A percentile compares a stretch with the other conserved stretches of the same genome.
phyloP scores from a whole-genome alignment of 2,329 filamentous ascomycete species.

The Bipolaris oryzae region DNA sequence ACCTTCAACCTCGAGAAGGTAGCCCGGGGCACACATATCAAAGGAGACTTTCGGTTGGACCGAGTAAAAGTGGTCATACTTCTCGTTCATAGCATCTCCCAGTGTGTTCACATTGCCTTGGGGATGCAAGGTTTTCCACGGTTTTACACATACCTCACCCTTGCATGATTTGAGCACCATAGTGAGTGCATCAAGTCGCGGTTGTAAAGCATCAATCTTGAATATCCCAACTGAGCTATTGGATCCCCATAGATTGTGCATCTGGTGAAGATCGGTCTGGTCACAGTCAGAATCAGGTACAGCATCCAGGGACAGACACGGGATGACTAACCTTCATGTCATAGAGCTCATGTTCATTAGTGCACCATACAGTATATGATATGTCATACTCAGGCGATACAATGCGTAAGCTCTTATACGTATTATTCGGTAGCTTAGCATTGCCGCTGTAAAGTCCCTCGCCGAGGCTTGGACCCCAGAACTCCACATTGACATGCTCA shows the following conservation, averaged over 20 bases:
- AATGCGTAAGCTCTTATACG: not conserved
- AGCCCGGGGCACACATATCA: constrained; percentile 1
- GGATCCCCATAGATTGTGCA: not conserved
- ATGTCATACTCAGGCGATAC: not conserved
- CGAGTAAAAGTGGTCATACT: not conserved
- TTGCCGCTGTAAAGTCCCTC: not conserved
- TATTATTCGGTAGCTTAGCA: not conserved
- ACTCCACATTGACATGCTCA: not conserved
- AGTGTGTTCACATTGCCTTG: not conserved
- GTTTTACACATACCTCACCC: not conserved
- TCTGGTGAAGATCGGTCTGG: not conserved
- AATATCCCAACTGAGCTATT: not conserved
- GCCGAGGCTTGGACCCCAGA: not conserved
- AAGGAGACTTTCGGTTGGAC: not conserved
- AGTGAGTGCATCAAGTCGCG: not conserved
- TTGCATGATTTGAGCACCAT: constrained; percentile 1
- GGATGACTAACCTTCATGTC: not conserved
- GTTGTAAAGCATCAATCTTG: not conserved
- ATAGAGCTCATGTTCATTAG: not conserved
- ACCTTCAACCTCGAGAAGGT: not conserved
- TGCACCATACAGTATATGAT: not conserved
- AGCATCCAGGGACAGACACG: not conserved
- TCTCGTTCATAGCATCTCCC: not conserved
- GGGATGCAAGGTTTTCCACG: not conserved
- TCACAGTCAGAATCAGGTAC: not conserved